Conservation (phyloP, 78 protist genomes). For the Ministeria vibrans region DNA sequence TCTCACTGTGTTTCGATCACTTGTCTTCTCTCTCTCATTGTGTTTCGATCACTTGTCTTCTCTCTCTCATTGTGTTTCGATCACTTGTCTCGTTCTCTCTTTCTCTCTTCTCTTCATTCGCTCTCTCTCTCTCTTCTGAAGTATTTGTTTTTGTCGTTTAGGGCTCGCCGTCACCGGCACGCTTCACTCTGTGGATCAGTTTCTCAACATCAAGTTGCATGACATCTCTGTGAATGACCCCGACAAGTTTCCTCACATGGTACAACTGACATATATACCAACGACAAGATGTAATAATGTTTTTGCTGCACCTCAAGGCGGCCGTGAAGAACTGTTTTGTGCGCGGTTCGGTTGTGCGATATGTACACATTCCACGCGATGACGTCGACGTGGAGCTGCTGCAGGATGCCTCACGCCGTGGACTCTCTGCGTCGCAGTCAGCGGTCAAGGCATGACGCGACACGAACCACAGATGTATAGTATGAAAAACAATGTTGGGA, state of each 20-base stretch:
- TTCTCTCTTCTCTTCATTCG: no score
- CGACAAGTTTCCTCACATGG: slow-evolving; percentile 85
- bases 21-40: neutral
- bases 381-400: slow-evolving; percentile 86
- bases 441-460: no score
- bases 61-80: neutral
- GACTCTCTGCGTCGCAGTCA: neutral
- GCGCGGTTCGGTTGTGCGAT: slow-evolving; percentile 91
- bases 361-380: slow-evolving; percentile 73
- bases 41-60: neutral
- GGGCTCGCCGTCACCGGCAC: slow-evolving; percentile 49
- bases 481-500: no score
- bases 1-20: neutral
- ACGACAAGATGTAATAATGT: neutral
- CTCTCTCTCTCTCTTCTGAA: neutral
- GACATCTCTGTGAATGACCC: slow-evolving; percentile 66
- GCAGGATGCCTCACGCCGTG: slow-evolving; percentile 76
- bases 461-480: no score
- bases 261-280: slow-evolving; percentile 3
- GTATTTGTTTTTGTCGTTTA: neutral
- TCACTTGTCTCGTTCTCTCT: neutral
- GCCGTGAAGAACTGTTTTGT: slow-evolving; percentile 86
- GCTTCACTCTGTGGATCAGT: slow-evolving; percentile 91
- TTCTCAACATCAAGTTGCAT: slow-evolving; percentile 76
- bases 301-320: slow-evolving; percentile 22